Evolutionary conservation across 371 early-diverging fungal species (phyloP).

Genomic region (Syncephalastrum contaminatum): DNA sequence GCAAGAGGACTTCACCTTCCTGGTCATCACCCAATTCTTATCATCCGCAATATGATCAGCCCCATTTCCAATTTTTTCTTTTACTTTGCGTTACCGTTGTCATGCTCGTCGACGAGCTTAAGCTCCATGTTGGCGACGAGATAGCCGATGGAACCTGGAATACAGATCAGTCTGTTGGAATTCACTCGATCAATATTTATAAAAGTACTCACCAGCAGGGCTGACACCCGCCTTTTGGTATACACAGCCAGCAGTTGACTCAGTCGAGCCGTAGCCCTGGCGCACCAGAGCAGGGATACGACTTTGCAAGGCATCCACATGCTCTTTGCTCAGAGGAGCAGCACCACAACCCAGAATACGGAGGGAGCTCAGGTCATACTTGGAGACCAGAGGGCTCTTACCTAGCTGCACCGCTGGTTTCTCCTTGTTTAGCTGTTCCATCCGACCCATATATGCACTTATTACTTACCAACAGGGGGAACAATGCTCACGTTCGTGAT

Average conservation of each 20-base stretch:
- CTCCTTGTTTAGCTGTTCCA: not conserved
- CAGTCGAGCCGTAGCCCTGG: conserved; percentile 79
- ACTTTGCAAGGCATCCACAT: conserved; percentile 48
- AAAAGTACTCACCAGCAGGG: conserved; percentile 19
- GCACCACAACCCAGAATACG: conserved; percentile 72
- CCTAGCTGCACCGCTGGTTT: conserved; percentile 51
- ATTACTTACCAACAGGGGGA: conserved; percentile 67
- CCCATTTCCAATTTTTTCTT: not conserved
- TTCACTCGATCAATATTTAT: too few relatives aligned
- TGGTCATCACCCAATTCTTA: conserved; percentile 54
- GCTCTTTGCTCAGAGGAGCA: conserved; percentile 74
- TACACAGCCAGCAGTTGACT: conserved; percentile 58
- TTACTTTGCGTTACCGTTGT: conserved; percentile 32
- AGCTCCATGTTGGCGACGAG: conserved; percentile 70
- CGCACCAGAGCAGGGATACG: conserved; percentile 55
- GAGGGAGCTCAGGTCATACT: conserved; percentile 67
- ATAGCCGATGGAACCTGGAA: conserved; percentile 65
- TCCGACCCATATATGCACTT: not conserved
- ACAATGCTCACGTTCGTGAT: conserved; percentile 72
- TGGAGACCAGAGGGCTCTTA: conserved; percentile 65
- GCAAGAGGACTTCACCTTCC: conserved; percentile 74
- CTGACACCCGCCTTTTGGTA: conserved; percentile 23
- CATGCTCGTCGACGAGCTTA: conserved; percentile 63
- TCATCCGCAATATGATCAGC: not conserved
- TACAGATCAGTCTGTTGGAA: not conserved